A percentile compares a stretch with the other conserved stretches of the same genome.
phyloP scores from a whole-genome alignment of 2,329 filamentous ascomycete genomes.

The Triangularia setosa region DNA sequence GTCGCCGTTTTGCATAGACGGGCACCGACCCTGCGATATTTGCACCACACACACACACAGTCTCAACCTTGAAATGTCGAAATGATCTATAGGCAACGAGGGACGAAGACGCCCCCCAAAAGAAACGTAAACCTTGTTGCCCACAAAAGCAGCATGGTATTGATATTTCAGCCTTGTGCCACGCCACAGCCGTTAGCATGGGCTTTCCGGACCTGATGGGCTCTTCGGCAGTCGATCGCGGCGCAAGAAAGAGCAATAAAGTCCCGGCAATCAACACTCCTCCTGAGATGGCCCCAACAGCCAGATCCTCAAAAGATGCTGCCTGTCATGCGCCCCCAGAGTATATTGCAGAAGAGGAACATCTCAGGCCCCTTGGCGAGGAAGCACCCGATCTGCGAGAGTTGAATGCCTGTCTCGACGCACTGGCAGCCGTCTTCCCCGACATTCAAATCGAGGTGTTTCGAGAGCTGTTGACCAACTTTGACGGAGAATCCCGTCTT shows the following conservation, averaged over 20 bases:
- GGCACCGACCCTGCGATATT: background rate
- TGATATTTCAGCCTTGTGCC: background rate
- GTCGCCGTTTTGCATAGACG: background rate
- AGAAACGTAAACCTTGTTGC: background rate
- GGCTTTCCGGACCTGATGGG: slow-evolving; percentile 7
- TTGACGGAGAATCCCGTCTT: slow-evolving; percentile 71
- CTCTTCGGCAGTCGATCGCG: slow-evolving; percentile 25
- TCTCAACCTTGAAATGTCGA: background rate
- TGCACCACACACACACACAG: background rate
- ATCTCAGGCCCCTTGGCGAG: slow-evolving; percentile 45
- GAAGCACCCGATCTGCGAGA: slow-evolving; percentile 62
- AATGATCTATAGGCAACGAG: background rate
- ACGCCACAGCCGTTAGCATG: background rate
- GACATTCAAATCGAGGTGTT: slow-evolving; percentile 80
- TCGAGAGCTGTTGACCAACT: slow-evolving; percentile 71
- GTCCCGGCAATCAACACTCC: background rate
- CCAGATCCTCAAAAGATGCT: background rate
- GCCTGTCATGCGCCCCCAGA: slow-evolving; percentile 14
- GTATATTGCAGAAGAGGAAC: slow-evolving; percentile 54
- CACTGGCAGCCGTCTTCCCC: slow-evolving; percentile 69
- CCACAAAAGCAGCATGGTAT: background rate
- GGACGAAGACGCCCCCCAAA: background rate
- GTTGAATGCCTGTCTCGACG: slow-evolving; percentile 66
- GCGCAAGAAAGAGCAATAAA: background rate
- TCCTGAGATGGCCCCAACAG: slow-evolving; percentile 12